Percentiles rank a stretch among this genome's conserved stretches.
Evolutionary conservation across 106 monocot species (phyloP).

Genomic region (Dioscorea alata): DNA sequence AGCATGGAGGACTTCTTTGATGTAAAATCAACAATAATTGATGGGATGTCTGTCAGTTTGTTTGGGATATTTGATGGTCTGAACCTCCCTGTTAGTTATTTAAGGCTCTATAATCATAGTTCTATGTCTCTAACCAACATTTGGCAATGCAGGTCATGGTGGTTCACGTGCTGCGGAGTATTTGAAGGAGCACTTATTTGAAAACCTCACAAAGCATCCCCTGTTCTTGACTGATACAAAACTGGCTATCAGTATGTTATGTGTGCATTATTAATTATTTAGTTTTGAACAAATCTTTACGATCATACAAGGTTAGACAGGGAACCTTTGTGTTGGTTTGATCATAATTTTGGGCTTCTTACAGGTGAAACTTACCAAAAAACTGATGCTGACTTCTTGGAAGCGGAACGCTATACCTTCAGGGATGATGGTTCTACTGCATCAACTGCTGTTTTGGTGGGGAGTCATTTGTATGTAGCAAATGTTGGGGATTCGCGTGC

Average conservation of each 20-base stretch:
- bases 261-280: too few relatives aligned
- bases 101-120: background rate
- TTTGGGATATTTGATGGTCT: slow-evolving; percentile 96
- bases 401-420: slow-evolving; percentile 56
- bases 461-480: slow-evolving; percentile 82
- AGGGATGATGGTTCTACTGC: slow-evolving; percentile 98
- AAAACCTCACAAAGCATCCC: slow-evolving; percentile 89
- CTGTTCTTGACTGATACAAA: slow-evolving; percentile 75
- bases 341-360: background rate
- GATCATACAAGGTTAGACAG: too few relatives aligned
- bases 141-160: slow-evolving; percentile 60
- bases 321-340: too few relatives aligned
- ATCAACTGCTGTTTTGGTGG: slow-evolving; percentile 80
- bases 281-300: too few relatives aligned
- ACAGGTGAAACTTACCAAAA: slow-evolving; percentile 79
- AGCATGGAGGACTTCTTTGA: slow-evolving; percentile 88
- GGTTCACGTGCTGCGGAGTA: slow-evolving; percentile 92
- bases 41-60: slow-evolving; percentile 48
- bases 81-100: background rate
- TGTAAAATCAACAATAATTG: slow-evolving; percentile 49
- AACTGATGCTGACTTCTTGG: slow-evolving; percentile 85
- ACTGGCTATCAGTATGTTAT: slow-evolving; percentile 61
- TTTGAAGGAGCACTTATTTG: slow-evolving; percentile 85
- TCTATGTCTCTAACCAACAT: background rate
- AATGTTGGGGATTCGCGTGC: slow-evolving; percentile 98